Conservation (phyloP, 2,329 filamentous ascomycete species). For the Calonectria pteridis region DNA sequence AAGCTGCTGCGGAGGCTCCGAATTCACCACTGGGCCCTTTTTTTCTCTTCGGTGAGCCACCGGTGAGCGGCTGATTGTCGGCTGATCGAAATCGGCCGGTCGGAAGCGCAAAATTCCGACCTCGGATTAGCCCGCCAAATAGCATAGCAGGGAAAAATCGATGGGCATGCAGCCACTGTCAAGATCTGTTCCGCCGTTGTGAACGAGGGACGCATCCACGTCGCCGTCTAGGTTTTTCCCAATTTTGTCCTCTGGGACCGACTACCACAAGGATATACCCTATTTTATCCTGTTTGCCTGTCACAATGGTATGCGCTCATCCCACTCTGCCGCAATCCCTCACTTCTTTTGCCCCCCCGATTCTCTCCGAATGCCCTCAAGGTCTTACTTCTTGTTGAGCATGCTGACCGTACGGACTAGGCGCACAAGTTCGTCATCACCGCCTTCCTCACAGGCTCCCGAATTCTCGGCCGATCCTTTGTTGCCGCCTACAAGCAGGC, state of each 20-base stretch:
- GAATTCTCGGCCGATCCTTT: constrained; percentile 94
- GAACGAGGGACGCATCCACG: constrained; percentile 43
- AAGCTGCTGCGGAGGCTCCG: background rate
- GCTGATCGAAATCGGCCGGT: constrained; percentile 33
- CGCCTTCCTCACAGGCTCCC: constrained; percentile 89
- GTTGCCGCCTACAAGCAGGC: constrained; percentile 96
- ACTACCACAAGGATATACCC: constrained; percentile 4
- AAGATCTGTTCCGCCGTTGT: constrained; percentile 40
- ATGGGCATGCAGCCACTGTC: constrained; percentile 33
- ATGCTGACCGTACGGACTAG: constrained; percentile 59
- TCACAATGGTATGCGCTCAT: constrained; percentile 47
- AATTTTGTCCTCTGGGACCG: constrained; percentile 14
- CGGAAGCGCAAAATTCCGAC: constrained; percentile 48
- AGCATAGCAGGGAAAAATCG: constrained; percentile 45
- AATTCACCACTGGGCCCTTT: background rate
- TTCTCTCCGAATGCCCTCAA: constrained; percentile 25
- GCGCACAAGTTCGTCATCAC: constrained; percentile 91
- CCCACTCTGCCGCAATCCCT: background rate
- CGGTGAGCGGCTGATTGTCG: constrained; percentile 44
- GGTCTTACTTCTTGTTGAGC: constrained; percentile 20
- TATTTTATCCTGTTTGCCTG: constrained; percentile 12
- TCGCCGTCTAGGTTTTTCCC: constrained; percentile 31
- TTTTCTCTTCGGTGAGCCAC: constrained; percentile 19
- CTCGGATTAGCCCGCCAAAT: constrained; percentile 43
- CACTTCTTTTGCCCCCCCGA: constrained; percentile 19